Evolutionary conservation across 805 yeast species (phyloP), one percentile per base, ranked within the genome.

Genomic region (Myxozyma monticola): DNA sequence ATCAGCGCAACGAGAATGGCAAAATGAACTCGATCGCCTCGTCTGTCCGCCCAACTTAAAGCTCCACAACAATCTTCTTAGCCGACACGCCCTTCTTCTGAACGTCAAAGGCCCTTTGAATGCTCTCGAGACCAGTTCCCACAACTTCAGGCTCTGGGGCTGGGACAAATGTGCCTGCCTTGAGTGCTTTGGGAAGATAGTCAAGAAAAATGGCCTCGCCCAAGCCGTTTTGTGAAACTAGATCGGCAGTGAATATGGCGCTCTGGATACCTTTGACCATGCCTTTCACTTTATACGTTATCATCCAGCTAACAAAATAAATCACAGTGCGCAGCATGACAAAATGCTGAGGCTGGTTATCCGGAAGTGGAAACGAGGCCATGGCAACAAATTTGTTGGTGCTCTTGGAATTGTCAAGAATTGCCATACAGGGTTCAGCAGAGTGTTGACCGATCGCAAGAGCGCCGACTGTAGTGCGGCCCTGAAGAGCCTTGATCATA

Each of bases 51-150:
- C 22, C n/a, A n/a, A n/a, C n/a, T n/a, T n/a, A n/a, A n/a, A n/a
- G n/a, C n/a, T n/a, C n/a, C n/a, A 65, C 48, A 21, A 65, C 67
- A 12, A 62, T 37, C 53, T 63, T 63, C 25, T 45, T 48, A 15
- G 57, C 66, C 9, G 56, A 44, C 17, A 60, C 62, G 26, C 67
- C 64, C 28, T 47, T 42, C 24, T 56, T 54, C 41, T 43, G 49
- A 33, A 45, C 20, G 28, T 42, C 56, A 15, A 60, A 36, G 2
- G 60, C 66, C 24, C 47, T 55, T 31, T 56, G 54, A 25, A 63
- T 45, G 25, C 42, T 39, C 30, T 60, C 65, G 18, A 64, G 49
- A 7, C 66, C 62, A 18, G 48, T 41, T 34, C 54, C 59, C 18
- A 59, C 48, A 4, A 65, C 63, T n/a, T 29, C 5, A 12, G 51